Percentiles rank a stretch among this genome's conserved stretches.
Evolutionary conservation across 441 rosid genomes (phyloP).

Genomic region (Adansonia rubrostipa): DNA sequence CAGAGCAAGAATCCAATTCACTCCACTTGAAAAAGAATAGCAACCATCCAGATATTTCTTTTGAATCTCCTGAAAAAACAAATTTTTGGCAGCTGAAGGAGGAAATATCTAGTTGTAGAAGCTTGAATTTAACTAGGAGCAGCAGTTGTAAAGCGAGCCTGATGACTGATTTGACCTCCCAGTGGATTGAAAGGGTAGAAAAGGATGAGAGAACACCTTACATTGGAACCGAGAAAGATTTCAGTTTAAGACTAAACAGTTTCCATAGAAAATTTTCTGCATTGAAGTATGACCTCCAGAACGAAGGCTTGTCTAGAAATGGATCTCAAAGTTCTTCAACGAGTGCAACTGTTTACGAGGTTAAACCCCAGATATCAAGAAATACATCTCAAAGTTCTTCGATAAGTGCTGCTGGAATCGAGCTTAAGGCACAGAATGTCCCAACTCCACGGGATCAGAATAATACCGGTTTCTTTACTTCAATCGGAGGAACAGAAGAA

Average conservation of each 20-base stretch:
- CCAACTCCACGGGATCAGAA: constrained; percentile 25
- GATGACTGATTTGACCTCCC: constrained; percentile 20
- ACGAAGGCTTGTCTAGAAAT: constrained; percentile 37
- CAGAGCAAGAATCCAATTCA: constrained; percentile 40
- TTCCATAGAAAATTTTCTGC: constrained; percentile 33
- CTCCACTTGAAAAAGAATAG: constrained; percentile 29
- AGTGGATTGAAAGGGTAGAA: constrained; percentile 42
- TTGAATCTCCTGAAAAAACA: constrained; percentile 49
- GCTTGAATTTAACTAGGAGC: constrained; percentile 59
- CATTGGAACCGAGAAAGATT: constrained; percentile 40
- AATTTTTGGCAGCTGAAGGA: constrained; percentile 45
- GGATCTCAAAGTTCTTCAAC: constrained; percentile 43
- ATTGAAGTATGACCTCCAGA: constrained; percentile 37
- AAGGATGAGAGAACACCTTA: constrained; percentile 44
- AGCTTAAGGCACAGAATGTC: constrained; percentile 9
- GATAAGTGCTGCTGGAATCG: constrained; percentile 28
- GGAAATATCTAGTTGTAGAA: constrained; percentile 38
- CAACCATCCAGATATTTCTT: constrained; percentile 22
- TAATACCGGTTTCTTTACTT: constrained; percentile 9
- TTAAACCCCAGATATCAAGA: constrained; percentile 41
- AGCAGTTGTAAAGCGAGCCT: constrained; percentile 67
- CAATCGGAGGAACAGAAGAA: constrained; percentile 27
- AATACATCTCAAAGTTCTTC: constrained; percentile 43
- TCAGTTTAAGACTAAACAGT: constrained; percentile 39
- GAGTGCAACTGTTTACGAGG: constrained; percentile 37